Evolutionary conservation across 257 asterid species (phyloP).

Genomic region (Anisodus acutangulus): DNA sequence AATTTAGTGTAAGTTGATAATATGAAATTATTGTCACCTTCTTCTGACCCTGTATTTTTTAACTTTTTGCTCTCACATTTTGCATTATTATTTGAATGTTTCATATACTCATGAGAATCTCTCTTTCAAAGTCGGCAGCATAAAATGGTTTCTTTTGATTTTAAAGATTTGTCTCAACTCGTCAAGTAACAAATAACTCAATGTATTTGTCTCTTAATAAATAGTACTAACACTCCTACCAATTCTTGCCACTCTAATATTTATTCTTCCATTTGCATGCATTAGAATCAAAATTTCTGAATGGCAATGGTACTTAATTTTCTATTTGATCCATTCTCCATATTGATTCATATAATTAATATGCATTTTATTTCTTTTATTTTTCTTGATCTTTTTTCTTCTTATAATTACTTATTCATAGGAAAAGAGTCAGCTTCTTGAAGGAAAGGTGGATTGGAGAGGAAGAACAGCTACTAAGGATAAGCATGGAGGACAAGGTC

Average conservation of each 20-base stretch:
- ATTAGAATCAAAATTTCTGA: not conserved
- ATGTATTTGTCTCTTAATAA: not conserved
- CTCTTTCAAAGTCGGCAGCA: slow-evolving; percentile 27
- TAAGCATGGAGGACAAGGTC: slow-evolving; percentile 62
- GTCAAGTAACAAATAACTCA: not conserved
- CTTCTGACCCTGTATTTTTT: not conserved
- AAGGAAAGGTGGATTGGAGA: slow-evolving; percentile 81
- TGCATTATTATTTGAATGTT: slow-evolving; percentile 6
- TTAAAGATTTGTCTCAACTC: not conserved
- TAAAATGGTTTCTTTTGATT: slow-evolving; percentile 1
- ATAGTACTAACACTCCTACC: slow-evolving; percentile 3
- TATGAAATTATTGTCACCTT: slow-evolving; percentile 18
- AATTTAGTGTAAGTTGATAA: not conserved
- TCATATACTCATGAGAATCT: slow-evolving; percentile 7
- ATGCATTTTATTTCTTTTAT: not conserved
- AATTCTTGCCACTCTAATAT: not conserved
- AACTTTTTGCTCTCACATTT: not conserved
- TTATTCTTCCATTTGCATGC: not conserved
- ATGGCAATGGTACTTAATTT: slow-evolving; percentile 3
- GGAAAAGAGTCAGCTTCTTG: slow-evolving; percentile 53
- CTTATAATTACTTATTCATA: slow-evolving; percentile 30
- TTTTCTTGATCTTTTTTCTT: not conserved
- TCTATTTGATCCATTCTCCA: not conserved
- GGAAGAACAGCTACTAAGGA: slow-evolving; percentile 59
- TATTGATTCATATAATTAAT: not conserved